Evolutionary conservation across 345 rosid species (phyloP), one percentile per base, ranked within the genome.

Genomic region (Streptanthus diversifolius): DNA sequence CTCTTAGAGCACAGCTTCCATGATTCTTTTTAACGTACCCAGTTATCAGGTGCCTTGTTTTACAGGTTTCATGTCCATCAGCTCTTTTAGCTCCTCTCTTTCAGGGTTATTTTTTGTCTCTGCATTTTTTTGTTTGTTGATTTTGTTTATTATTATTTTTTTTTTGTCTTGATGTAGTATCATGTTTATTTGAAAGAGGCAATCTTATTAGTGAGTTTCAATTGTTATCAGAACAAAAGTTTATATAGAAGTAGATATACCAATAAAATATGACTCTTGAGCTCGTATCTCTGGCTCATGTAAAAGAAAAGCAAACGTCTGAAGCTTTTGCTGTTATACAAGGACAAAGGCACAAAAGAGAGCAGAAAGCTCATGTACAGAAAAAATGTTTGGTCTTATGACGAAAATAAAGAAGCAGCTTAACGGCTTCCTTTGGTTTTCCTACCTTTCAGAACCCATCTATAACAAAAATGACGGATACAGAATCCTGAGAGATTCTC

Each of bases 121-220:
- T 71, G 18, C 41, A 63, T n/a, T 41, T 58, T 68, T 53, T 77
- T 76, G 41, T 32, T 47, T 21, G 45, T 49, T 80, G 8, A 41
- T 52, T 37, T 57, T 48, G 48, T 25, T 84, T 43, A 11, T 25
- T 22, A 4, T 10, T 22, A 3, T 11, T 41, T 25, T 44, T 5
- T 24, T 29, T 33, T 41, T 37, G 30, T 55, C 39, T 49, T 61
- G 6, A 35, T 62, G 93, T 84, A 84, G 78, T 74, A 80, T 79
- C 27, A 48, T 90, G 93, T 88, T 85, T 81, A 85, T 80, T 79
- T 79, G 84, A 80, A 82, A 78, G 79, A 36, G 55, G 32, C 30
- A 2, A 68, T 44, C 13, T n/a, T 39, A 36, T 30, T 70, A 32
- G 66, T 22, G 36, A 70, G 8, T 32, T 35, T 52, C 56, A 48